phyloP scores from a whole-genome alignment of 2,329 filamentous ascomycete genomes.

The Teratosphaeria pseudoeucalypti region DNA sequence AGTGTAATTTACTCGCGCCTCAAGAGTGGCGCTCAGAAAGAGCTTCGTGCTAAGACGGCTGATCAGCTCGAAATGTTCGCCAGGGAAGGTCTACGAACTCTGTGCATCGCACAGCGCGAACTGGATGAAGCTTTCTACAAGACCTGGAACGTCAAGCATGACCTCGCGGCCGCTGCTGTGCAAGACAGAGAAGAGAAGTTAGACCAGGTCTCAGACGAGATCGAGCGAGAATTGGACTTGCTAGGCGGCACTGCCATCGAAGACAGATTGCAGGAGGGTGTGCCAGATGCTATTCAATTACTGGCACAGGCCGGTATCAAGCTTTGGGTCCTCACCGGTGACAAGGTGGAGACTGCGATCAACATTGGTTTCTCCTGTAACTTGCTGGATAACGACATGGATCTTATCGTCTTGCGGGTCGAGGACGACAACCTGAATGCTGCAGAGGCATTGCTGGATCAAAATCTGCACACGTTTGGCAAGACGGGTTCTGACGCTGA shows the following conservation, averaged over 20 bases:
- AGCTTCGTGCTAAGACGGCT: conserved; percentile 72
- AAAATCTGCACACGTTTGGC: conserved; percentile 60
- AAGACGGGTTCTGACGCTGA: conserved; percentile 81
- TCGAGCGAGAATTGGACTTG: conserved; percentile 80
- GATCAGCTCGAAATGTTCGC: conserved; percentile 97
- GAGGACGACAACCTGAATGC: conserved; percentile 58
- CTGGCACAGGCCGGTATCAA: conserved; percentile 93
- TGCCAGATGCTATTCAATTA: conserved; percentile 87
- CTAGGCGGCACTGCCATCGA: conserved; percentile 94
- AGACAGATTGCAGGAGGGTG: conserved; percentile 90
- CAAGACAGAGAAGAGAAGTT: conserved; percentile 85
- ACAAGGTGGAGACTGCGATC: conserved; percentile 98
- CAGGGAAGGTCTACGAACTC: conserved; percentile 82
- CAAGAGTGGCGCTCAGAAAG: conserved; percentile 71
- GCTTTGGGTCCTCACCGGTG: conserved; percentile 93
- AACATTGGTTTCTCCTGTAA: conserved; percentile 99
- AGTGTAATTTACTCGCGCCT: conserved; percentile 93
- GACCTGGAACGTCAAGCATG: conserved; percentile 76
- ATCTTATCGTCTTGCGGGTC: conserved; percentile 80
- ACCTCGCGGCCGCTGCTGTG: conserved; percentile 73
- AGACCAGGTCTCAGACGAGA: conserved; percentile 77
- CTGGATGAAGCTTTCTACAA: conserved; percentile 74
- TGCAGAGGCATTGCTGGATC: conserved; percentile 63
- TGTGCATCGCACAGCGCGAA: conserved; percentile 82
- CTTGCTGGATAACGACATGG: conserved; percentile 94